Conservation (phyloP, 768 basidiomycete species). For the Wakefieldia striispora region DNA sequence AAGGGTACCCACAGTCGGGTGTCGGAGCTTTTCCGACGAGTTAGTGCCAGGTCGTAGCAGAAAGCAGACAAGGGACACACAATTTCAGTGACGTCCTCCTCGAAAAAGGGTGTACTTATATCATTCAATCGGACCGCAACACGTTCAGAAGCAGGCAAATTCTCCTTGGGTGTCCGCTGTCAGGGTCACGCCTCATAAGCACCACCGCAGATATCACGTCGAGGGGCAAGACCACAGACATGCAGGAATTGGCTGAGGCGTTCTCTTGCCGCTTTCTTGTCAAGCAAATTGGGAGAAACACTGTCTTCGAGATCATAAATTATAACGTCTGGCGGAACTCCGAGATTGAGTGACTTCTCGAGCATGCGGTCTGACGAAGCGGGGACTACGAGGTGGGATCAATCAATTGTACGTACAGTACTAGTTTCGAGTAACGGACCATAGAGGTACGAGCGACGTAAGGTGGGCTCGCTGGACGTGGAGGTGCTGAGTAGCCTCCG, state of each 20-base stretch:
- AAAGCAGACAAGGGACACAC: slow-evolving; percentile 35
- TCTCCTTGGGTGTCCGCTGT: slow-evolving; percentile 26
- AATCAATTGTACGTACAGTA: background rate
- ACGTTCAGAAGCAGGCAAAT: slow-evolving; percentile 44
- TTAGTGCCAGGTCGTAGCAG: slow-evolving; percentile 2
- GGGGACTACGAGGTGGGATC: slow-evolving; percentile 51
- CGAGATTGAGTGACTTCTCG: slow-evolving; percentile 59
- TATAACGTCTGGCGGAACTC: slow-evolving; percentile 62
- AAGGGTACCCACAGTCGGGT: slow-evolving; percentile 56
- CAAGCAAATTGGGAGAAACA: slow-evolving; percentile 56
- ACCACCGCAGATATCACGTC: background rate
- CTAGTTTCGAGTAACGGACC: slow-evolving; percentile 23
- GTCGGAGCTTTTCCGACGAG: slow-evolving; percentile 37
- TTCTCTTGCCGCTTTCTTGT: slow-evolving; percentile 58
- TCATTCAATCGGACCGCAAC: slow-evolving; percentile 74
- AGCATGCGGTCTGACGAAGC: slow-evolving; percentile 80
- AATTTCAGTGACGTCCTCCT: slow-evolving; percentile 58
- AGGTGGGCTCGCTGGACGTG: slow-evolving; percentile 12
- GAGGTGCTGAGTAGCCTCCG: slow-evolving; percentile 18
- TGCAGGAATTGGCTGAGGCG: slow-evolving; percentile 54
- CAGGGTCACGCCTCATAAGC: slow-evolving; percentile 14
- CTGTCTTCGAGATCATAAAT: slow-evolving; percentile 92
- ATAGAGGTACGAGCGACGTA: slow-evolving; percentile 65
- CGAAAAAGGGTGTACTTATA: slow-evolving; percentile 62
- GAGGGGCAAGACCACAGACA: slow-evolving; percentile 35